Evolutionary conservation across 306 rosid genomes (phyloP).

Genomic region (Sophora flavescens): DNA sequence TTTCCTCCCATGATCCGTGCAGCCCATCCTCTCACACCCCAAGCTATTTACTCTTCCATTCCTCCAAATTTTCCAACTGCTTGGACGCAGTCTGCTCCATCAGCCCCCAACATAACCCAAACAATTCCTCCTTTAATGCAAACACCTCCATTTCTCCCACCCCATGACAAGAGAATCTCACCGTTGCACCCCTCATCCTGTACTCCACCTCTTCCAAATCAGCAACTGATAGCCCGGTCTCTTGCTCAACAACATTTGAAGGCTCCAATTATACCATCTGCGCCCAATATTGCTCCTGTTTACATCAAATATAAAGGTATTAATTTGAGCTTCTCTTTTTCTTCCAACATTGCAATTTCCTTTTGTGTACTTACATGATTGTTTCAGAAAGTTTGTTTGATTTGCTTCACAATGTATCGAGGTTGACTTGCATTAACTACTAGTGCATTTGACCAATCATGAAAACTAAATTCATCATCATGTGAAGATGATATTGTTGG

Average conservation of each 20-base stretch:
- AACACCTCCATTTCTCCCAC: conserved; percentile 10
- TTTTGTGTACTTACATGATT: not conserved
- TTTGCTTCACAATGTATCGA: conserved; percentile 19
- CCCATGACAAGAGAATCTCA: conserved; percentile 27
- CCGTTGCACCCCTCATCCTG: conserved; percentile 7
- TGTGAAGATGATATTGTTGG: not conserved
- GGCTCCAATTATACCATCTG: conserved; percentile 19
- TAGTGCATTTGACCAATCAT: conserved; percentile 12
- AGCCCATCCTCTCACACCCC: conserved; percentile 28
- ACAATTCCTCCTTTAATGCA: conserved; percentile 23
- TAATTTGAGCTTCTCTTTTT: conserved; percentile 33
- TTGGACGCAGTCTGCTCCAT: conserved; percentile 24
- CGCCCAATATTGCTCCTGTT: conserved; percentile 7
- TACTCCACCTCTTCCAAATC: not conserved
- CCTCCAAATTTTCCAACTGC: conserved; percentile 19
- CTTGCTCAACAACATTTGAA: conserved; percentile 27
- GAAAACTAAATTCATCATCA: not conserved
- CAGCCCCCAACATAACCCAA: conserved; percentile 26
- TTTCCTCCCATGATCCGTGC: conserved; percentile 13
- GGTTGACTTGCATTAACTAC: conserved; percentile 19
- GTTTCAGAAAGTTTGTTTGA: conserved; percentile 11
- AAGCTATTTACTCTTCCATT: conserved; percentile 14
- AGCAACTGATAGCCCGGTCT: conserved; percentile 31
- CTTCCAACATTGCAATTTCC: not conserved
- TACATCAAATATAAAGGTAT: conserved; percentile 46